Evolutionary conservation across 2,329 filamentous ascomycete genomes (phyloP), one percentile per base, ranked within the genome.

Genomic region (Elsinoe australis): DNA sequence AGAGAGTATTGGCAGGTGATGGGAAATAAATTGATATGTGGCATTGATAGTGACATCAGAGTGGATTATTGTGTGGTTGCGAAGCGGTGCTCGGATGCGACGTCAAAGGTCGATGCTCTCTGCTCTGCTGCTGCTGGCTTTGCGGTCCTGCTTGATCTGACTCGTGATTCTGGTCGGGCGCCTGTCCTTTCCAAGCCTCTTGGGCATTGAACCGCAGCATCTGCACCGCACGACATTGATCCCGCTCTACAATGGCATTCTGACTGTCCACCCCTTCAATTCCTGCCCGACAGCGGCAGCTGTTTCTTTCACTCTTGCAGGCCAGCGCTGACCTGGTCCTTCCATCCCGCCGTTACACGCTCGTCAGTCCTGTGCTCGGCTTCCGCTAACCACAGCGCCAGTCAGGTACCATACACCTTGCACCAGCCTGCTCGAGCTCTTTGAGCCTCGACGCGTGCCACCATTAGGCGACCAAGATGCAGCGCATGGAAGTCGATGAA

Each of bases 401-500:
- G 22, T 12, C n/a, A 44, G 14, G 24, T 44, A 15, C 39, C 24
- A 21, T 2, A 44, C 26, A 29, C 26, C 28, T 32, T 26, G 39
- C 17, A 29, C 24, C 15, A 31, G 14, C 26, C 39, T 10, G 39
- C 26, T 44, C 39, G 39, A 44, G 39, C 39, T 44, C 39, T 10
- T 15, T 26, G 26, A 32, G 39, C 39, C 24, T 44, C 39, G 39
- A 44, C 39, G 39, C 26, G 39, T 44, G 39, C 14, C 15, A 18
- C 4, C 22, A 44, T 5, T 21, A 7, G 28, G 14, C 39, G 18
- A 44, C n/a, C 58, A 12, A 57, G 56, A 45, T 59, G 47, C 50
- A 61, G 61, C 51, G 62, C 36, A 64, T 65, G 41, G 67, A 61
- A 59, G 57, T 69, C 55, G 60, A 61, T 51, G 69, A 72, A 56